Evolutionary conservation across 2,329 filamentous ascomycete genomes (phyloP).

Genomic region (Phyllosticta citrichinensis): DNA sequence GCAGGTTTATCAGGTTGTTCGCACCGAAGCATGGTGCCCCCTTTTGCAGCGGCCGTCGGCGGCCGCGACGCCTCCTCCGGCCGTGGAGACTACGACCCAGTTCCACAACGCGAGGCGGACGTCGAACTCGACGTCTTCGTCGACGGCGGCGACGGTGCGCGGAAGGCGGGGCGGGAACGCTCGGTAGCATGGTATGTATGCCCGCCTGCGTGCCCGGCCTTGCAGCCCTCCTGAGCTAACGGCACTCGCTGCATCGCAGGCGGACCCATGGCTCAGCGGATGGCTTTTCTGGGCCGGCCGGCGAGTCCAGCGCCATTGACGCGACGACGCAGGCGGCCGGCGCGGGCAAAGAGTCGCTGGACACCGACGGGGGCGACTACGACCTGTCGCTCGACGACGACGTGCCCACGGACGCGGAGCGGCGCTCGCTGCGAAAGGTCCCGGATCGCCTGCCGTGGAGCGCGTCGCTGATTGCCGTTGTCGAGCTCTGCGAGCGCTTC

Average conservation of each 20-base stretch:
- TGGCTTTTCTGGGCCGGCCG: not conserved
- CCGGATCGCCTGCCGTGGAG: slow-evolving; percentile 37
- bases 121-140: slow-evolving; percentile 4
- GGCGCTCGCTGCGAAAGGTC: slow-evolving; percentile 33
- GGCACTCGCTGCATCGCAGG: not conserved
- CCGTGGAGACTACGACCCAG: slow-evolving; percentile 4
- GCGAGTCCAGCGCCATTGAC: not conserved
- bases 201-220: too few species aligned
- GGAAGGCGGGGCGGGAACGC: not conserved
- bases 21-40: not conserved
- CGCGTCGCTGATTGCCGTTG: slow-evolving; percentile 39
- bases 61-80: not conserved
- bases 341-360: not conserved
- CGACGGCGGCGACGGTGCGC: not conserved
- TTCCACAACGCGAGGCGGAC: slow-evolving; percentile 4
- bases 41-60: not conserved
- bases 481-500: slow-evolving; percentile 41
- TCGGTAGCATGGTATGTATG: not conserved
- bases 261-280: not conserved
- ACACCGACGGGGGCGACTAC: not conserved
- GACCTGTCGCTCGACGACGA: slow-evolving; percentile 13
- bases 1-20: not conserved
- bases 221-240: not conserved
- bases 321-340: not conserved
- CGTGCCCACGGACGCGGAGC: slow-evolving; percentile 35